A percentile compares a stretch with the other conserved stretches of the same genome.
These are phyloP conservation scores for Zygoascus sp. DNA, from an alignment of 1,139 yeast genomes.

Conservation along the genomic window DNA sequence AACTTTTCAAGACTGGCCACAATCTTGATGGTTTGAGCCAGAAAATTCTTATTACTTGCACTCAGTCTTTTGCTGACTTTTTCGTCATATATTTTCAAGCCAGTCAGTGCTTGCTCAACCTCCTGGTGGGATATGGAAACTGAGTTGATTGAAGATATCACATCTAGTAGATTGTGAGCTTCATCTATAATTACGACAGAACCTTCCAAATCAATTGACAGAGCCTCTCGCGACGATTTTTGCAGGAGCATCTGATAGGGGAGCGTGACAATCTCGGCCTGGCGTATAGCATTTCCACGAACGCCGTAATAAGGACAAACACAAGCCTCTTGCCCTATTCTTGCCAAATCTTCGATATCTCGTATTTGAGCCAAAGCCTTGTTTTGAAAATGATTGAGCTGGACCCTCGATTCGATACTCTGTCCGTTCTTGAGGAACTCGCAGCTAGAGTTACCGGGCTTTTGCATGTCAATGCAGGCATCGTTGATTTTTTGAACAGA, in stretches of 20 bases:
- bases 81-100: slow-evolving; percentile 50
- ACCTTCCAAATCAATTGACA: slow-evolving; percentile 56
- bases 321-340: slow-evolving; percentile 51
- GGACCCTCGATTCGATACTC: slow-evolving; percentile 33
- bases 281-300: slow-evolving; percentile 46
- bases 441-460: slow-evolving; percentile 43
- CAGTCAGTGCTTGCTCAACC: slow-evolving; percentile 41
- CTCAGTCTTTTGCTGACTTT: slow-evolving; percentile 63
- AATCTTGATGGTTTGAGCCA: slow-evolving; percentile 59
- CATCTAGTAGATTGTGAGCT: slow-evolving; percentile 84
- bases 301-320: slow-evolving; percentile 83
- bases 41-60: slow-evolving; percentile 67
- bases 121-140: slow-evolving; percentile 52
- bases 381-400: slow-evolving; percentile 53
- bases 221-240: slow-evolving; percentile 53
- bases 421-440: slow-evolving; percentile 42
- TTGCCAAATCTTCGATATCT: slow-evolving; percentile 78
- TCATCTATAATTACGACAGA: slow-evolving; percentile 82
- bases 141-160: slow-evolving; percentile 67
- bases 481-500: slow-evolving; percentile 66
- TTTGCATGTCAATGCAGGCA: slow-evolving; percentile 72
- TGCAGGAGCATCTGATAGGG: slow-evolving; percentile 83
- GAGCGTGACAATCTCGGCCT: slow-evolving; percentile 71
- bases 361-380: slow-evolving; percentile 55
- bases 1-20: slow-evolving; percentile 50